Evolutionary conservation across 2,329 filamentous ascomycete genomes (phyloP).

Genomic region (Neonectria magnoliae): DNA sequence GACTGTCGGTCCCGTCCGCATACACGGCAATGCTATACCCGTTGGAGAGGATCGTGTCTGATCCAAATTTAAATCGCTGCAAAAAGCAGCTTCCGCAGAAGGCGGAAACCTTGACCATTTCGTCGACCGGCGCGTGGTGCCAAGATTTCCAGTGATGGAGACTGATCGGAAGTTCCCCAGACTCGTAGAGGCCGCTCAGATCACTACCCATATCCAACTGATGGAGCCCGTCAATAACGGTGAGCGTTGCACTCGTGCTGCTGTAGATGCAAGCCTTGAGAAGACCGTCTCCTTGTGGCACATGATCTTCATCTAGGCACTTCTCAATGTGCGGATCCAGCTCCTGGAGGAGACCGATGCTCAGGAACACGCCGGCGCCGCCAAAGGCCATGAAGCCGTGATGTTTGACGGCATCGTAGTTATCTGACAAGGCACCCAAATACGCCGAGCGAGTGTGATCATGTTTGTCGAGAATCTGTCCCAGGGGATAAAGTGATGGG

Average conservation of each 20-base stretch:
- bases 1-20: conserved; percentile 47
- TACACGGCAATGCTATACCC: conserved; percentile 68
- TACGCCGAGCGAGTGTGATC: conserved; percentile 62
- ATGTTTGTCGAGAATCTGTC: conserved; percentile 57
- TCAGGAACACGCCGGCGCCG: conserved; percentile 69
- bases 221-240: conserved; percentile 63
- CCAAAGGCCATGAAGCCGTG: conserved; percentile 71
- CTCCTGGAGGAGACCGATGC: conserved; percentile 59
- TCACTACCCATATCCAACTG: conserved; percentile 68
- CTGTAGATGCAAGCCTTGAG: conserved; percentile 66
- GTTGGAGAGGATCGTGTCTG: conserved; percentile 64
- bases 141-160: conserved; percentile 73
- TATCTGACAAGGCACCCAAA: conserved; percentile 67
- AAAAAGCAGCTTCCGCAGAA: conserved; percentile 70
- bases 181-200: conserved; percentile 68
- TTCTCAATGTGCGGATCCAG: conserved; percentile 58
- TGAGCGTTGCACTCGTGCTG: conserved; percentile 64
- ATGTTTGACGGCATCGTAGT: conserved; percentile 58
- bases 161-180: conserved; percentile 62
- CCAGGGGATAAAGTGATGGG: conserved; percentile 61
- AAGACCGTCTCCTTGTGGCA: conserved; percentile 62
- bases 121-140: conserved; percentile 61
- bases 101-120: conserved; percentile 58
- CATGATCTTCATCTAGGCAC: conserved; percentile 53
- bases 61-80: conserved; percentile 62